Evolutionary conservation across 805 yeast species (phyloP).

Genomic region (Pichia rugopelliculosa): DNA sequence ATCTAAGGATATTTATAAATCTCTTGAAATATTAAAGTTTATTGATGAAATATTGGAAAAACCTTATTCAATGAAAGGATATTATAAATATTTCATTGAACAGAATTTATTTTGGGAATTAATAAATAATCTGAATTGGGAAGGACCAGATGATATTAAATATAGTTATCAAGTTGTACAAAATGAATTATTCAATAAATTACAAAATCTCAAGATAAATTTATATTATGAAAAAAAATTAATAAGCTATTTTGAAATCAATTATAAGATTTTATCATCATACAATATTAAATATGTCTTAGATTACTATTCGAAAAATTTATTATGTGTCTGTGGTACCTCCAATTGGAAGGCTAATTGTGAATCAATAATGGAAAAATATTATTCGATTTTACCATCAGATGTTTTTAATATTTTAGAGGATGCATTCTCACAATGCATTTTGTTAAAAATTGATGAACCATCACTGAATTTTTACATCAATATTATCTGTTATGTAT

Average conservation of each 20-base stretch:
- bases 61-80: conserved; percentile 8
- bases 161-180: conserved; percentile 1
- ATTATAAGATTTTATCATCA: conserved; percentile 13
- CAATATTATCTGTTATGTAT: conserved; percentile 14
- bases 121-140: conserved; percentile 5
- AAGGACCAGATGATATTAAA: background rate
- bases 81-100: conserved; percentile 10
- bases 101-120: conserved; percentile 12
- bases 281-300: conserved; percentile 33
- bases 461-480: conserved; percentile 12
- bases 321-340: conserved; percentile 46
- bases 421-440: conserved; percentile 13
- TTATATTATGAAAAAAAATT: conserved; percentile 9
- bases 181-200: conserved; percentile 16
- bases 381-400: conserved; percentile 27
- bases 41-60: conserved; percentile 11
- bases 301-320: conserved; percentile 39
- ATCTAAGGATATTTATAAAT: conserved; percentile 4
- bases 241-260: conserved; percentile 15
- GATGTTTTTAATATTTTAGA: conserved; percentile 17
- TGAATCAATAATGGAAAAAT: conserved; percentile 36
- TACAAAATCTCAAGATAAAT: conserved; percentile 12
- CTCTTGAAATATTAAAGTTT: conserved; percentile 14
- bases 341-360: conserved; percentile 46
- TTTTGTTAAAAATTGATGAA: conserved; percentile 13